Conservation (phyloP, 371 early-diverging fungal species). For the Mortierella sp. region DNA sequence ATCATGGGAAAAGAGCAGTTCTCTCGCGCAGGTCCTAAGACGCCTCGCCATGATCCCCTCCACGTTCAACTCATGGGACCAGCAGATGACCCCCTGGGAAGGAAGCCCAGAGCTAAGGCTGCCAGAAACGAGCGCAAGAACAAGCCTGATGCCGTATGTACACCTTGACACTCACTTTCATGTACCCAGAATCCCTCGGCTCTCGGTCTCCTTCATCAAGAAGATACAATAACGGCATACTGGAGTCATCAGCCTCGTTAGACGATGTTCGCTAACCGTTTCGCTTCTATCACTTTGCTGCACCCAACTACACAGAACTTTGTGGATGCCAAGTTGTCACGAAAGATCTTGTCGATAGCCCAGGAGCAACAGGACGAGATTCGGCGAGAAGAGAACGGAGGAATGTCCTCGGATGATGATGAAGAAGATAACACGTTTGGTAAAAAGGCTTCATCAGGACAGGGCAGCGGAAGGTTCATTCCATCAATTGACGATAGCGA, state of each 20-base stretch:
- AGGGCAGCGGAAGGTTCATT: constrained; percentile 28
- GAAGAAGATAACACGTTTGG: constrained; percentile 50
- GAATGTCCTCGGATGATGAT: constrained; percentile 53
- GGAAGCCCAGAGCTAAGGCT: constrained; percentile 68
- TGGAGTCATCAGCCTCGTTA: too few species aligned
- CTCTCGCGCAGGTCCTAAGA: constrained; percentile 24
- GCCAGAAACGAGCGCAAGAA: constrained; percentile 64
- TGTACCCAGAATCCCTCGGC: background rate
- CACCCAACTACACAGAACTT: constrained; percentile 61
- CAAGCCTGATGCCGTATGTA: constrained; percentile 55
- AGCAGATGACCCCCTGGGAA: constrained; percentile 63
- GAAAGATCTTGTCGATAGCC: constrained; percentile 88
- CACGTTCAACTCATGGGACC: constrained; percentile 70
- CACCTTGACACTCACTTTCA: background rate
- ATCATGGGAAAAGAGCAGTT: constrained; percentile 49
- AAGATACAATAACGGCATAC: too few species aligned
- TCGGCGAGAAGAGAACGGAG: constrained; percentile 57
- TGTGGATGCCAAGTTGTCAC: constrained; percentile 90
- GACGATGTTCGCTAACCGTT: too few species aligned
- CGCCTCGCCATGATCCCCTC: constrained; percentile 79
- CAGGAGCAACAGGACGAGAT: constrained; percentile 94
- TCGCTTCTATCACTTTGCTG: too few species aligned
- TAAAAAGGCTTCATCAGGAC: constrained; percentile 18
- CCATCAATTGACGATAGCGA: constrained; percentile 51
- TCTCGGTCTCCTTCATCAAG: background rate